Conservation (phyloP, 2,329 filamentous ascomycete species). For the Sphaerulina vaccinii region DNA sequence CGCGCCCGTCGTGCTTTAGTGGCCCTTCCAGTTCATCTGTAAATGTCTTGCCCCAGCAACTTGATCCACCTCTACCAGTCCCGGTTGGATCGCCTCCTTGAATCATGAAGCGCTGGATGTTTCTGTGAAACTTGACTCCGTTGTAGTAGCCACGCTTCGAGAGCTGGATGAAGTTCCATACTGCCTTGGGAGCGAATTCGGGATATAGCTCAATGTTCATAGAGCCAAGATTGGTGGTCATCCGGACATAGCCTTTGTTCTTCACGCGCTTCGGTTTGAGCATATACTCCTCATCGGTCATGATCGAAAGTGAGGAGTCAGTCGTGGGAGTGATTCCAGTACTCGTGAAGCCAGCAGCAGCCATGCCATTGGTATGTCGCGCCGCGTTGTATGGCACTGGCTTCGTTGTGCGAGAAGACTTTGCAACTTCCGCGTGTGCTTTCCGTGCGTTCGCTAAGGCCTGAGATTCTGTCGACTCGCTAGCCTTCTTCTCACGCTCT, state of each 20-base stretch:
- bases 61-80: conserved; percentile 84
- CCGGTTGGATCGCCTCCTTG: conserved; percentile 94
- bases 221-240: conserved; percentile 81
- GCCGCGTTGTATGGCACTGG: conserved; percentile 76
- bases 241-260: conserved; percentile 84
- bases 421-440: conserved; percentile 44
- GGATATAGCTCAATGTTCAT: conserved; percentile 87
- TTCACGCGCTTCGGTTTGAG: conserved; percentile 86
- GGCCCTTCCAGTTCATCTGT: conserved; percentile 91
- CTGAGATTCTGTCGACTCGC: conserved; percentile 26
- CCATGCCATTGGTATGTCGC: conserved; percentile 82
- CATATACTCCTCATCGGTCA: conserved; percentile 96
- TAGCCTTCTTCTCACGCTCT: conserved; percentile 54
- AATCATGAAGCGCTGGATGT: conserved; percentile 92
- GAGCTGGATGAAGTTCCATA: conserved; percentile 94
- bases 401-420: conserved; percentile 35
- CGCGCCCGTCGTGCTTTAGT: conserved; percentile 75
- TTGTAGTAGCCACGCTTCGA: conserved; percentile 89
- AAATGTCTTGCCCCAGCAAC: conserved; percentile 93
- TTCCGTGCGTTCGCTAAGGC: conserved; percentile 57
- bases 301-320: conserved; percentile 76
- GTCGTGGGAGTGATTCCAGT: conserved; percentile 93
- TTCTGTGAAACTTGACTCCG: conserved; percentile 81
- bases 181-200: conserved; percentile 85
- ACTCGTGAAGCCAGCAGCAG: conserved; percentile 91